Percentiles rank a stretch among this genome's conserved stretches.
Evolutionary conservation across 805 yeast genomes (phyloP).

Genomic region (Teunomyces tritomae): DNA sequence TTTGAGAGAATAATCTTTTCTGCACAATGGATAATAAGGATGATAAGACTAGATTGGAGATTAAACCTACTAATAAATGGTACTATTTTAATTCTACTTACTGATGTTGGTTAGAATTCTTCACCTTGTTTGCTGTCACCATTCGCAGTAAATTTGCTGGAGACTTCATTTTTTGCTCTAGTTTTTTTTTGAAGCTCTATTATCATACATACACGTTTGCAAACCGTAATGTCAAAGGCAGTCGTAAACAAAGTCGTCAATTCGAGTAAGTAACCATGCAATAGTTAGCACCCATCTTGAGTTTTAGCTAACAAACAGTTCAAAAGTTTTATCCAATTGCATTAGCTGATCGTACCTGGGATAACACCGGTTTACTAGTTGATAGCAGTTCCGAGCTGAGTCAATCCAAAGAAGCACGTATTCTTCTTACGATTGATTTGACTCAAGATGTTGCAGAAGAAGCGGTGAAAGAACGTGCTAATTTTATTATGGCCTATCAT

Average conservation of each 20-base stretch:
- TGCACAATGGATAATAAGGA: too few species aligned
- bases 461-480: slow-evolving; percentile 57
- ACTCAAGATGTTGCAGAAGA: slow-evolving; percentile 83
- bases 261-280: slow-evolving; percentile 33
- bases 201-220: not conserved
- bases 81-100: too few species aligned
- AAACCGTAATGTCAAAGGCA: slow-evolving; percentile 34
- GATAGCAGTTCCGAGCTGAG: slow-evolving; percentile 50
- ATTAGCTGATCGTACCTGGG: slow-evolving; percentile 89
- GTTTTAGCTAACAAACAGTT: slow-evolving; percentile 32
- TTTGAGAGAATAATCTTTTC: too few species aligned
- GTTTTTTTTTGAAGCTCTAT: not conserved
- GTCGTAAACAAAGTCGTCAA: slow-evolving; percentile 41
- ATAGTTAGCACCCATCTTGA: slow-evolving; percentile 18
- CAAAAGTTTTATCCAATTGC: slow-evolving; percentile 77
- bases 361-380: slow-evolving; percentile 87
- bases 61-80: too few species aligned
- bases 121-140: too few species aligned
- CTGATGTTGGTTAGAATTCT: too few species aligned
- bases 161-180: not conserved
- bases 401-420: slow-evolving; percentile 19
- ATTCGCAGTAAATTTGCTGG: not conserved
- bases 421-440: slow-evolving; percentile 77
- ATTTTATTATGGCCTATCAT: slow-evolving; percentile 77
- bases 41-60: too few species aligned